phyloP scores from a whole-genome alignment of 2,329 filamentous ascomycete species.

The Fusarium avenaceum region DNA sequence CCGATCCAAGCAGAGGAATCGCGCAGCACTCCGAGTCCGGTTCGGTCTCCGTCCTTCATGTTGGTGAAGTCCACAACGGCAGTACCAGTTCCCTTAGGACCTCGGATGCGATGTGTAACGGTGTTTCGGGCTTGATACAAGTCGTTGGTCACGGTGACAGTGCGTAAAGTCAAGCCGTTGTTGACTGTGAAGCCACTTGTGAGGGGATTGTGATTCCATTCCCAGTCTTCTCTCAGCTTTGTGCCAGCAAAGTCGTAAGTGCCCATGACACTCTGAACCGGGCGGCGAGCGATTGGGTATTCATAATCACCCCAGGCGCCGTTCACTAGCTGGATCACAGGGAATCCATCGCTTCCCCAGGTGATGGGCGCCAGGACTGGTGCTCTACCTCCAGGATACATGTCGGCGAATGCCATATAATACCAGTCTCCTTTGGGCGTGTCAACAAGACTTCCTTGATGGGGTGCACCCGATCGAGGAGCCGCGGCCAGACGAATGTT shows the following conservation, averaged over 20 bases:
- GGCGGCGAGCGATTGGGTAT: slow-evolving; percentile 6
- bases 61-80: slow-evolving; percentile 7
- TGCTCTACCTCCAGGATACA: slow-evolving; percentile 68
- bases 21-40: slow-evolving; percentile 4
- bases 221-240: slow-evolving; percentile 11
- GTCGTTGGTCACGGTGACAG: slow-evolving; percentile 17
- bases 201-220: slow-evolving; percentile 23
- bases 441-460: slow-evolving; percentile 69
- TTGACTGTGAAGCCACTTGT: slow-evolving; percentile 13
- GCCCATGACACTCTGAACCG: neutral
- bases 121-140: slow-evolving; percentile 24
- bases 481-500: slow-evolving; percentile 56
- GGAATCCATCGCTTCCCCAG: slow-evolving; percentile 18
- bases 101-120: slow-evolving; percentile 8
- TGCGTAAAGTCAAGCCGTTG: slow-evolving; percentile 20
- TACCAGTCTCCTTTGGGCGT: slow-evolving; percentile 67
- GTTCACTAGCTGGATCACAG: neutral
- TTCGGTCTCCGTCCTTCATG: slow-evolving; percentile 17
- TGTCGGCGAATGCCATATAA: slow-evolving; percentile 68
- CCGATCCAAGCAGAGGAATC: slow-evolving; percentile 23
- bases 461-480: slow-evolving; percentile 58
- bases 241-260: slow-evolving; percentile 10
- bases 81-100: slow-evolving; percentile 9
- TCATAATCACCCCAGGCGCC: slow-evolving; percentile 19
- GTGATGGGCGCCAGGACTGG: slow-evolving; percentile 67